A percentile compares a stretch with the other conserved stretches of the same genome.
Evolutionary conservation across 148 eudicot genomes (phyloP).

Genomic region (Vaccinium vitisidaea): DNA sequence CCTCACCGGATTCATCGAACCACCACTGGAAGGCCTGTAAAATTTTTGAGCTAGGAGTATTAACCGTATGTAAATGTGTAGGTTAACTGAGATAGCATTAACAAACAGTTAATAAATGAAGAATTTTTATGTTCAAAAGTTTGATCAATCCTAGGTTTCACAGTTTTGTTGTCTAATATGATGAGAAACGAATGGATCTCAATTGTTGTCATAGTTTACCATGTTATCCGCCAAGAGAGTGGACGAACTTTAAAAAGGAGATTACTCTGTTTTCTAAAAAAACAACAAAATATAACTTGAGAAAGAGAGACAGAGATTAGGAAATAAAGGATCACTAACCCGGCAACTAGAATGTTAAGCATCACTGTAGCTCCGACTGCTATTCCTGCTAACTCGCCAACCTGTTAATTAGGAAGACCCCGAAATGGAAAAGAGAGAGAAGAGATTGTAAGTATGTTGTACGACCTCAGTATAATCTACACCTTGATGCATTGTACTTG

Average conservation of each 20-base stretch:
- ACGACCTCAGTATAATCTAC: too few relatives aligned
- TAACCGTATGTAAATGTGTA: neutral
- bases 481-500: neutral
- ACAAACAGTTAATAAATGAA: neutral
- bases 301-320: neutral
- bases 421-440: neutral
- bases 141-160: neutral
- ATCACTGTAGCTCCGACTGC: constrained; percentile 98
- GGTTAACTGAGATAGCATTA: neutral
- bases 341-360: constrained; percentile 19
- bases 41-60: neutral
- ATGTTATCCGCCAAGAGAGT: neutral
- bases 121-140: neutral
- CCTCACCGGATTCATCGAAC: constrained; percentile 91
- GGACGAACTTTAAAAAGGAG: neutral
- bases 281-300: neutral
- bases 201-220: neutral
- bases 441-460: constrained; percentile 2
- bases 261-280: neutral
- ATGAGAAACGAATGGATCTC: neutral
- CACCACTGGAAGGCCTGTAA: constrained; percentile 81
- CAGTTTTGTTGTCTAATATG: neutral
- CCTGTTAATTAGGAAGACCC: constrained; percentile 41
- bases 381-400: constrained; percentile 94
- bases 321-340: neutral